Base-by-base conservation (phyloP, 345 rosid genomes). In the Barbarea vulgaris region DNA sequence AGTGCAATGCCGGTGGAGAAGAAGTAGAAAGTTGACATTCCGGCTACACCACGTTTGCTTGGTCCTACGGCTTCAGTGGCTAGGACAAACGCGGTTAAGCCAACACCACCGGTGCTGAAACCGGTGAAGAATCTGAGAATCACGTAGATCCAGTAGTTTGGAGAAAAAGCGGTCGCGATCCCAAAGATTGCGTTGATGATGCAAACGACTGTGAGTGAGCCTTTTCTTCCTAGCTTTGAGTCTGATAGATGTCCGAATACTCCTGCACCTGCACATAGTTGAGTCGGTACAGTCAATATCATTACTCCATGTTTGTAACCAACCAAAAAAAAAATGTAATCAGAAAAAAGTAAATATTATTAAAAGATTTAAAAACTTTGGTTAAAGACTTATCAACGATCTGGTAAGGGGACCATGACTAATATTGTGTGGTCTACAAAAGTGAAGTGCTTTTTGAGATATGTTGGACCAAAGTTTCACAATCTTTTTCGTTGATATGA, bases 11-110 rank as follows among this genome's bases (percentile, higher is more conserved):
- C 97, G 0, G 63, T 10, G 1, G 98, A 91, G 87, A 94, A 91
- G 79, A 94, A 94, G 82, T 91, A 94, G 89, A 94, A 94, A 6
- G 97, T 88, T 65, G 97, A 94, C 98, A 94, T 94, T 70, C 97
- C 98, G 3, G 96, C 96, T 0, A 54, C 83, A 9, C 97, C 97
- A 4, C 97, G 95, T 77, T 87, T 94, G 6, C 85, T 67, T 0
- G 97, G 97, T 31, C 98, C 98, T 0, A 94, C 27, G 0, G 98
- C 95, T 59, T 94, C 98, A 0, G 97, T 94, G 69, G 97, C 85
- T 3, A 94, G 86, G 19, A 94, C 97, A 1, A 94, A 94, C 41
- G 97, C 87, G 6, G 91, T 88, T 17, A 94, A 76, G 66, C 97
- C 98, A 1, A 88, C 96, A 4, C 97, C 97, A 4, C 98, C 98